A percentile compares a stretch with the other conserved stretches of the same genome.
phyloP scores from a whole-genome alignment of 371 early-diverging fungal species.

The Blakeslea trispora region DNA sequence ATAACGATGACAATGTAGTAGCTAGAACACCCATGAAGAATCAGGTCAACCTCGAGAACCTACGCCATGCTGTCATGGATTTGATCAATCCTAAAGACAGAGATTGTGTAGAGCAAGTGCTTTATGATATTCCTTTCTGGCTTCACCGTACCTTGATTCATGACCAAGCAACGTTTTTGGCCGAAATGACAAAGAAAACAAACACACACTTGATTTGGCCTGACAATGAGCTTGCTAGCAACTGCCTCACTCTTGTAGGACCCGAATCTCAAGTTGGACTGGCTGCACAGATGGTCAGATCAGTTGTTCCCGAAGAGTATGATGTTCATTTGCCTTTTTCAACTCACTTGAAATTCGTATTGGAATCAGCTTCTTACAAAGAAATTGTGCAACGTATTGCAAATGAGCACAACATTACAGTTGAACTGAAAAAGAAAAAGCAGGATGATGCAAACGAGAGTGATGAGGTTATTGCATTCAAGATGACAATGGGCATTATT shows the following conservation, averaged over 20 bases:
- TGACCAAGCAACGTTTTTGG: conserved; percentile 37
- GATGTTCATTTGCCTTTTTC: conserved; percentile 33
- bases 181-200: conserved; percentile 53
- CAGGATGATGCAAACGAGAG: neutral
- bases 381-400: conserved; percentile 1
- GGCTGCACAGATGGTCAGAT: conserved; percentile 38
- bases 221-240: conserved; percentile 45
- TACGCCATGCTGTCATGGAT: conserved; percentile 75
- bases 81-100: conserved; percentile 64
- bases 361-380: neutral
- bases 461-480: no score
- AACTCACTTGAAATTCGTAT: conserved; percentile 16
- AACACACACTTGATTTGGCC: conserved; percentile 58
- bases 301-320: conserved; percentile 43
- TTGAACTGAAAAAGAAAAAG: neutral
- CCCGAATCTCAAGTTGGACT: conserved; percentile 44
- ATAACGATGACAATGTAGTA: conserved; percentile 83
- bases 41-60: conserved; percentile 62
- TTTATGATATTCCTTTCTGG: conserved; percentile 45
- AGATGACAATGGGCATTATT: no score
- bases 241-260: conserved; percentile 38
- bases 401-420: conserved; percentile 7
- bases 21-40: conserved; percentile 89
- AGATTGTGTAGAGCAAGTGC: conserved; percentile 38
- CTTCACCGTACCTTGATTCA: conserved; percentile 50